Evolutionary conservation across 305 asterid genomes (phyloP), one percentile per base, ranked within the genome.

Genomic region (Galium porrigens): DNA sequence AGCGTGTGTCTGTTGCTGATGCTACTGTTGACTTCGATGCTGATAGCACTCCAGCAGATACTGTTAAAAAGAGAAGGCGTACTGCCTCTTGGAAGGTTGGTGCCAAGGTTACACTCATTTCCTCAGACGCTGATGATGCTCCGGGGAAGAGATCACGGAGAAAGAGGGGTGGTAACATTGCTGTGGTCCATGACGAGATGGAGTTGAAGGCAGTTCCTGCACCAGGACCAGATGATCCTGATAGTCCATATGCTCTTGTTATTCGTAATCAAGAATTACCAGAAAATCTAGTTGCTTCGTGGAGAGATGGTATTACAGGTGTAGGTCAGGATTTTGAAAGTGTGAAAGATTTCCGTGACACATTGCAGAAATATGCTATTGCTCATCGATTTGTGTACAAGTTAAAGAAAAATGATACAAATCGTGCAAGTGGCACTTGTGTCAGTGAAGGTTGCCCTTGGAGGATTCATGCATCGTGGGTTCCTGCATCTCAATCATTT

Each of bases 11-110:
- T 58, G 76, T 72, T 52, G 68, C 74, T 74, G 77, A 70, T 66
- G 75, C 73, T 59, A 55, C 74, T 72, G 77, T 68, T 70, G 77
- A 63, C 70, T 67, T 81, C 61, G 79, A 80, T 70, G 69, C 65
- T 41, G 68, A 67, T 77, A 78, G 81, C 67, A 82, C 92, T 72
- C 97, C 97, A 55, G 96, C 97, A 73, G 95, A 84, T 63, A 84
- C 95, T 14, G 97, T 90, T 46, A 90, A 90, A 80, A 87, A 86
- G 85, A 79, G 97, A 68, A 84, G 97, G 76, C 89, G 95, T 34
- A 79, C 83, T 65, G 83, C 90, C 74, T 78, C 86, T 25, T 75
- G 85, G 86, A 81, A 68, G 74, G 61, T 77, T 77, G 88, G 85
- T 75, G 75, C 80, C 59, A 76, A 76, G 51, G 87, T 84, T 64